A percentile compares a stretch with the other conserved stretches of the same genome.
These are phyloP conservation scores for Chaetoscypha palmicola DNA, from an alignment of 2,329 filamentous ascomycete genomes.

Conservation along the genomic window DNA sequence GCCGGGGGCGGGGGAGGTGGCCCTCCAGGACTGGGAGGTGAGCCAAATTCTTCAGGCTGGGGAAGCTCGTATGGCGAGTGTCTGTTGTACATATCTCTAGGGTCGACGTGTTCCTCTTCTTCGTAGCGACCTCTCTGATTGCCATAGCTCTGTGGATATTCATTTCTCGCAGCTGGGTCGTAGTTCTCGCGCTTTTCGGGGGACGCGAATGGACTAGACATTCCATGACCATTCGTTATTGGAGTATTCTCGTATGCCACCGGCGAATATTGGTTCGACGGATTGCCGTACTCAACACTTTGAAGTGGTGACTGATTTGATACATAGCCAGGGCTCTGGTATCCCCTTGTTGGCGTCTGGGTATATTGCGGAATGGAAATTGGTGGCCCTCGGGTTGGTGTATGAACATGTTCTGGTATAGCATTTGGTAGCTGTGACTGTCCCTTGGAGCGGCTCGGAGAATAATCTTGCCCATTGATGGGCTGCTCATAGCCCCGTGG, in stretches of 20 bases:
- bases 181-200: slow-evolving; percentile 26
- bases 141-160: slow-evolving; percentile 13
- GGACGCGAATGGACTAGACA: slow-evolving; percentile 12
- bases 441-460: slow-evolving; percentile 42
- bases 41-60: slow-evolving; percentile 23
- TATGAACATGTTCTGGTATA: slow-evolving; percentile 34
- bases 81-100: slow-evolving; percentile 20
- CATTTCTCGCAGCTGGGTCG: slow-evolving; percentile 20
- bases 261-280: slow-evolving; percentile 17
- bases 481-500: slow-evolving; percentile 39
- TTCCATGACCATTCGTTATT: slow-evolving; percentile 18
- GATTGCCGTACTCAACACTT: slow-evolving; percentile 36
- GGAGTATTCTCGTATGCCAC: slow-evolving; percentile 21
- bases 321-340: slow-evolving; percentile 39
- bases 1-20: slow-evolving; percentile 31
- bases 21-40: slow-evolving; percentile 29
- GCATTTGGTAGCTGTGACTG: slow-evolving; percentile 31
- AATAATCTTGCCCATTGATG: slow-evolving; percentile 33
- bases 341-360: slow-evolving; percentile 42
- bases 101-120: slow-evolving; percentile 18
- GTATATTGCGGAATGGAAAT: slow-evolving; percentile 28
- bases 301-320: slow-evolving; percentile 48
- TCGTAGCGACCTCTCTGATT: slow-evolving; percentile 14
- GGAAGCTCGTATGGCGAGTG: slow-evolving; percentile 26
- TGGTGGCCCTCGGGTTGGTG: slow-evolving; percentile 37